A percentile compares a stretch with the other conserved stretches of the same genome.
phyloP scores from a whole-genome alignment of 1,139 yeast species.

The Debaryomycetaceae sp. region DNA sequence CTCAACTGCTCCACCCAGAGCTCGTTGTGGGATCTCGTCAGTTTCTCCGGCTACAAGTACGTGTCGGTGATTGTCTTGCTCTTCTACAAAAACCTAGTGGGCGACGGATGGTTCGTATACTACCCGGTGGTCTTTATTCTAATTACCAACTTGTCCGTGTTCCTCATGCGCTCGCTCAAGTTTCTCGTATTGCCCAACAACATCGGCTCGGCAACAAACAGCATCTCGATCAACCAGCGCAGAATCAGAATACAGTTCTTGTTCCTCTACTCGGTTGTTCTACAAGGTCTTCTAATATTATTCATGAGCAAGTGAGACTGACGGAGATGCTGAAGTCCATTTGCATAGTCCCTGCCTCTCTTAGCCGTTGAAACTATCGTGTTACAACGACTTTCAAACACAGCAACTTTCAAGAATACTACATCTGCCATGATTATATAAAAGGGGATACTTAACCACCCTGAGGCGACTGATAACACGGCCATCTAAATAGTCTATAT shows the following conservation, averaged over 20 bases:
- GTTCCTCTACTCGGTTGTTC: slow-evolving; percentile 78
- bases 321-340: no score
- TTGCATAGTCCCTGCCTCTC: no score
- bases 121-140: slow-evolving; percentile 39
- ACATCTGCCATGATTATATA: no score
- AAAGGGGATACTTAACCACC: no score
- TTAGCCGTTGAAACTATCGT: no score
- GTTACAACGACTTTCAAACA: no score
- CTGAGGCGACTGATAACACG: no score
- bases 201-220: slow-evolving; percentile 42
- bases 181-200: slow-evolving; percentile 60
- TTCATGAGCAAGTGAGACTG: slow-evolving; percentile 28
- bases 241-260: slow-evolving; percentile 83
- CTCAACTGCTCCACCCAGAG: slow-evolving; percentile 52
- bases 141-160: slow-evolving; percentile 57
- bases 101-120: slow-evolving; percentile 35
- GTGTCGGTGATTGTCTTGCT: slow-evolving; percentile 67
- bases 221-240: slow-evolving; percentile 63
- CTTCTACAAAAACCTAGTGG: slow-evolving; percentile 42
- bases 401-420: no score
- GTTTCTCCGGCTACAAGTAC: slow-evolving; percentile 93
- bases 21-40: slow-evolving; percentile 72
- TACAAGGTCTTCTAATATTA: slow-evolving; percentile 56
- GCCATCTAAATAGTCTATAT: no score
- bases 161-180: slow-evolving; percentile 79